Evolutionary conservation across 768 basidiomycete genomes (phyloP).

Genomic region (Sistotremastrum niveocremeum): DNA sequence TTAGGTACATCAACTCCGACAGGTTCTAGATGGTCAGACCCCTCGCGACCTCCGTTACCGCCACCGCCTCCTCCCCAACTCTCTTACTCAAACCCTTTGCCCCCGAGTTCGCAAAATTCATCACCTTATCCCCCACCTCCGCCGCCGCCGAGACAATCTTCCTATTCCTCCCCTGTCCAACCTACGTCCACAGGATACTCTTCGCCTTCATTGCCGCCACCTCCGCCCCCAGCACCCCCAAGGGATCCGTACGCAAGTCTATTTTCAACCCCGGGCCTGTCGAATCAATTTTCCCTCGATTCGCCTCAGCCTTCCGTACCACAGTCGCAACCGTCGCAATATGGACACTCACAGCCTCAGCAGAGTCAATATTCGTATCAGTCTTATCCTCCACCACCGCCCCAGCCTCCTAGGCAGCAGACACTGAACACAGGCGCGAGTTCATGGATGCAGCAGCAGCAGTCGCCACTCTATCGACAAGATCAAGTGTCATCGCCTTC

Average conservation of each 20-base stretch:
- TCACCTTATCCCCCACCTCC: conserved; percentile 17
- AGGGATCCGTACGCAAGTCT: conserved; percentile 9
- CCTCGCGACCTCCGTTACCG: conserved; percentile 19
- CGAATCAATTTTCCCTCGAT: neutral
- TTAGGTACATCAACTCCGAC: conserved; percentile 33
- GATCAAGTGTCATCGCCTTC: conserved; percentile 11
- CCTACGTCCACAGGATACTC: conserved; percentile 4
- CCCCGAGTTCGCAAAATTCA: conserved; percentile 21
- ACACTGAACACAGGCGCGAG: conserved; percentile 9
- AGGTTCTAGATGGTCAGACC: conserved; percentile 20
- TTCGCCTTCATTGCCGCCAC: conserved; percentile 11
- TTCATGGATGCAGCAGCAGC: conserved; percentile 5
- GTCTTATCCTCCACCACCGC: conserved; percentile 11
- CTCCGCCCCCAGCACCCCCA: conserved; percentile 15
- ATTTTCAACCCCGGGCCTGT: conserved; percentile 5
- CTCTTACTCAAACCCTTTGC: conserved; percentile 12
- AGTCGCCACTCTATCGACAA: conserved; percentile 14
- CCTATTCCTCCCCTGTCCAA: conserved; percentile 8
- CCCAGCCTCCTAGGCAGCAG: conserved; percentile 15
- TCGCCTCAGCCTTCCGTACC: neutral
- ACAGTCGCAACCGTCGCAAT: conserved; percentile 5
- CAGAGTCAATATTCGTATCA: neutral
- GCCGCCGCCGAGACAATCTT: conserved; percentile 12
- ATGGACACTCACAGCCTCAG: neutral
- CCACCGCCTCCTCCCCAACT: conserved; percentile 16